Evolutionary conservation across 1,284 basidiomycete species (phyloP).

Genomic region (Uromyces viciae-fabae): DNA sequence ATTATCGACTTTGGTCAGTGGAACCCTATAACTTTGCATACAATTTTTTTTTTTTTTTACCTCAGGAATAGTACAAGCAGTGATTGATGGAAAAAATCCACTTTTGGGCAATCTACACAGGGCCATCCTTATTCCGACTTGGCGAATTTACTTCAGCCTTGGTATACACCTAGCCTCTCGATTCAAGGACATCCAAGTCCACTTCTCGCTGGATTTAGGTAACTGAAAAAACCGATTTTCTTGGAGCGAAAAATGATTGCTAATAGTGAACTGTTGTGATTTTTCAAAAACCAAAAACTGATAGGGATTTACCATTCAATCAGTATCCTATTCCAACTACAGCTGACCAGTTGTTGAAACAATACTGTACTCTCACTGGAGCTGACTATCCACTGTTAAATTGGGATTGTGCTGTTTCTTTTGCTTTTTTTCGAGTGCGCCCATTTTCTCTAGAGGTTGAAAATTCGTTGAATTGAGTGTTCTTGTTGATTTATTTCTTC

Average conservation of each 20-base stretch:
- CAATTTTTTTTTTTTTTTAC: too few species aligned
- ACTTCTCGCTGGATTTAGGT: slow-evolving; percentile 52
- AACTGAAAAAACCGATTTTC: slow-evolving; percentile 21
- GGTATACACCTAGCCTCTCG: slow-evolving; percentile 64
- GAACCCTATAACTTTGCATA: slow-evolving; percentile 58
- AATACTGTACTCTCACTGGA: slow-evolving; percentile 66
- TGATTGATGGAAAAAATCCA: neutral
- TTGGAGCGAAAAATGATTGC: neutral
- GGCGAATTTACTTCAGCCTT: slow-evolving; percentile 80
- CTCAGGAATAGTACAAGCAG: too few species aligned
- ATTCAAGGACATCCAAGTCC: slow-evolving; percentile 47
- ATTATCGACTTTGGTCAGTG: slow-evolving; percentile 82
- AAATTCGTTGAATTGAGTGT: slow-evolving; percentile 47
- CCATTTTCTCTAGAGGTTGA: slow-evolving; percentile 46
- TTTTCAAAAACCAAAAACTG: slow-evolving; percentile 31
- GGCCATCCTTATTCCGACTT: slow-evolving; percentile 71
- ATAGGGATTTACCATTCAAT: slow-evolving; percentile 62
- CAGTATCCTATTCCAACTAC: slow-evolving; percentile 62
- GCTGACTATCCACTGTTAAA: slow-evolving; percentile 68
- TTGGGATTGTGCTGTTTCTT: slow-evolving; percentile 75
- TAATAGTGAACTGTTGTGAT: slow-evolving; percentile 14
- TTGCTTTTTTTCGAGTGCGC: slow-evolving; percentile 79
- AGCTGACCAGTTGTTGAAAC: slow-evolving; percentile 69
- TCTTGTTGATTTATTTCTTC: slow-evolving; percentile 49
- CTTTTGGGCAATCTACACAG: slow-evolving; percentile 56